Conservation (phyloP, 306 rosid species). For the Betula pendula region DNA sequence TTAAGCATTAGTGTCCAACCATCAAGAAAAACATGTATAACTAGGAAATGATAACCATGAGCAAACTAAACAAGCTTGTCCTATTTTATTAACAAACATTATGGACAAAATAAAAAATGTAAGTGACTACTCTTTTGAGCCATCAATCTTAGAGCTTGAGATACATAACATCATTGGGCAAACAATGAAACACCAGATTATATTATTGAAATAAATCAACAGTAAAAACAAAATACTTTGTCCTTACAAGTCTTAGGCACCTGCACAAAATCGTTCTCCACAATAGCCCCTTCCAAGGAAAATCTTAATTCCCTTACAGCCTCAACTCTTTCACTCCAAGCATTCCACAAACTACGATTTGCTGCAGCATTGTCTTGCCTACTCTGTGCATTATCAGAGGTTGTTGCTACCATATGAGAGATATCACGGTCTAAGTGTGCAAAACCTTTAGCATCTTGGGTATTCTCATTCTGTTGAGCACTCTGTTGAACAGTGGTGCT, state of each 20-base stretch:
- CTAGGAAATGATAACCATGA: neutral
- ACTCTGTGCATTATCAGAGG: slow-evolving; percentile 28
- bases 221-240: slow-evolving; percentile 8
- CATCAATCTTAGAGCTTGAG: neutral
- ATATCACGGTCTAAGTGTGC: slow-evolving; percentile 27
- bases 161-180: neutral
- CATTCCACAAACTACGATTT: slow-evolving; percentile 64
- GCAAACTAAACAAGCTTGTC: neutral
- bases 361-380: slow-evolving; percentile 35
- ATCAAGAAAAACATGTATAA: neutral
- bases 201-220: slow-evolving; percentile 11
- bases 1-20: slow-evolving; percentile 7
- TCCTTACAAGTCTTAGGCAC: slow-evolving; percentile 48
- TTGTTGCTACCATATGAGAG: slow-evolving; percentile 23
- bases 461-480: slow-evolving; percentile 33
- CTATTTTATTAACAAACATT: slow-evolving; percentile 11
- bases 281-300: slow-evolving; percentile 71
- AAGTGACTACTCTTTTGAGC: neutral
- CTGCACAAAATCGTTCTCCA: slow-evolving; percentile 38
- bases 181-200: slow-evolving; percentile 14
- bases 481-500: slow-evolving; percentile 25
- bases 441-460: slow-evolving; percentile 30
- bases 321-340: slow-evolving; percentile 88
- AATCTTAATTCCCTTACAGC: slow-evolving; percentile 66
- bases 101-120: neutral